A percentile compares a stretch with the other conserved stretches of the same genome.
phyloP scores from a whole-genome alignment of 129 eudicot genomes.

The Saposhnikovia divaricata region DNA sequence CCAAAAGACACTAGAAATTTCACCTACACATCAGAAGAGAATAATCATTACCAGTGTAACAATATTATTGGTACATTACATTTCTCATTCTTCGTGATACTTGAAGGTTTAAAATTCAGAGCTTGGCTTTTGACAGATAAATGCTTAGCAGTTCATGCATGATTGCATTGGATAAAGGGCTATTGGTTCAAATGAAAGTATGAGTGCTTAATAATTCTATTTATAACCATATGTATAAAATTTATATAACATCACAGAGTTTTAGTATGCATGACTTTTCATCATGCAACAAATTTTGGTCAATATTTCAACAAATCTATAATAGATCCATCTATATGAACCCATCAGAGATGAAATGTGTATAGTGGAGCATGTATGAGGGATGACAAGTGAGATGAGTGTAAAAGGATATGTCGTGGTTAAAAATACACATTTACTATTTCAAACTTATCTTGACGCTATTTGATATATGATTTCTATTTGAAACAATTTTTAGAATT shows the following conservation, averaged over 20 bases:
- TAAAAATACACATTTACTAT: not conserved
- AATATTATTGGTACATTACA: not conserved
- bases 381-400: not conserved
- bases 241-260: not conserved
- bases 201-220: not conserved
- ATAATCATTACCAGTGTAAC: not conserved
- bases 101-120: not conserved
- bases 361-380: not conserved
- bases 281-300: not conserved
- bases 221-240: not conserved
- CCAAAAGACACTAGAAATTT: conserved; percentile 78
- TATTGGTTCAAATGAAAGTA: not conserved
- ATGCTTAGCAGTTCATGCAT: not conserved
- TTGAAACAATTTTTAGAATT: not conserved
- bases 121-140: not conserved
- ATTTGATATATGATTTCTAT: not conserved
- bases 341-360: not conserved
- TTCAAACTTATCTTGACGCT: not conserved
- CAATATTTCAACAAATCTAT: not conserved
- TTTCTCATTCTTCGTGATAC: not conserved
- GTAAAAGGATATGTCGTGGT: not conserved
- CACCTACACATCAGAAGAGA: conserved; percentile 38
- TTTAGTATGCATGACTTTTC: not conserved
- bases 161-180: not conserved
- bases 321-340: not conserved